These are phyloP conservation scores for Leccinum disarticulatum DNA, from an alignment of 768 basidiomycete species.

Conservation along the genomic window DNA sequence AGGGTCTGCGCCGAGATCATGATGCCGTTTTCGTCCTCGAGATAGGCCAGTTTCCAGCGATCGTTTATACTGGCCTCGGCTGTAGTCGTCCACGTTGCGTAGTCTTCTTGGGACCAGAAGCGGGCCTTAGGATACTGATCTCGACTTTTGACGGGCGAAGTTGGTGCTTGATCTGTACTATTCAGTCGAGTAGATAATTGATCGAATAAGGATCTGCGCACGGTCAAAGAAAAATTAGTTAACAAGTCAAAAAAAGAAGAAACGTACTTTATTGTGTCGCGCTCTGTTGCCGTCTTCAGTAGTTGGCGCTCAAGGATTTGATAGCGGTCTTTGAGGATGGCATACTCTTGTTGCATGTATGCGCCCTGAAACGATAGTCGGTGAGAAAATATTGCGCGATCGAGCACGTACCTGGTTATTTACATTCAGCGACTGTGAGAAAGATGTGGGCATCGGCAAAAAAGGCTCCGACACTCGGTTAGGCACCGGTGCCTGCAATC, in stretches of 20 bases:
- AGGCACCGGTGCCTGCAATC: too few species aligned
- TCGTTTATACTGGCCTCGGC: neutral
- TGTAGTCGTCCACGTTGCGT: neutral
- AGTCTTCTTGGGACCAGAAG: neutral
- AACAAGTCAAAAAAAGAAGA: neutral
- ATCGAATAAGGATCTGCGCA: neutral
- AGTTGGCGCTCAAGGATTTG: neutral
- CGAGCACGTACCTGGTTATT: neutral
- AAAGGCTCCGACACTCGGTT: too few species aligned
- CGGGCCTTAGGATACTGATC: neutral
- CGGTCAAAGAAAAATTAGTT: neutral
- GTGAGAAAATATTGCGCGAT: neutral
- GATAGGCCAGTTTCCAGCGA: neutral
- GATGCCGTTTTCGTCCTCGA: neutral
- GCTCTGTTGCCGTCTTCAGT: neutral
- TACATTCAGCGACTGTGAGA: too few species aligned
- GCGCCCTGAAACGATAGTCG: neutral
- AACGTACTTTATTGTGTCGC: neutral
- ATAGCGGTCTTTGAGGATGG: neutral
- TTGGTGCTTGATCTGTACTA: neutral
- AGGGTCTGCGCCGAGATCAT: neutral
- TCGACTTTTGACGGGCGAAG: neutral
- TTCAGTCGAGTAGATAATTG: neutral
- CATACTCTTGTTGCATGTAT: neutral
- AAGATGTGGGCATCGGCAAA: too few species aligned